A percentile compares a stretch with the other conserved stretches of the same genome.
Evolutionary conservation across 331 rosid species (phyloP).

Genomic region (Pyrus hybrid): DNA sequence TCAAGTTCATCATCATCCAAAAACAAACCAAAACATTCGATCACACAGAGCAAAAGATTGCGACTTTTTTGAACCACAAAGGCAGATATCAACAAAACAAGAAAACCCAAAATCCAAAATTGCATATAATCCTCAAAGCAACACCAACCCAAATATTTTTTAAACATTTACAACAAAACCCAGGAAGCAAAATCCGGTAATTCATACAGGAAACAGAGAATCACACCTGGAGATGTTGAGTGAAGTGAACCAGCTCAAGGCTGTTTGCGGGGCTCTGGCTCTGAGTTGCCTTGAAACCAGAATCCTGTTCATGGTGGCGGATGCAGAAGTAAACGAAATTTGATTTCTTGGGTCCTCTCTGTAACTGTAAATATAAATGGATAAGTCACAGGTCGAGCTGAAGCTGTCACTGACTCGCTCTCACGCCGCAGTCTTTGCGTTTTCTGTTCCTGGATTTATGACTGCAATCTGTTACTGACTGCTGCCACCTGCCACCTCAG

Average conservation of each 20-base stretch:
- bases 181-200: background rate
- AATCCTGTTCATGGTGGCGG: conserved; percentile 32
- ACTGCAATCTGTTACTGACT: background rate
- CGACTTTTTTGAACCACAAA: background rate
- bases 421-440: background rate
- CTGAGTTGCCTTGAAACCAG: conserved; percentile 20
- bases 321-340: background rate
- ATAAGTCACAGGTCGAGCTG: background rate
- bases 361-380: background rate
- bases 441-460: background rate
- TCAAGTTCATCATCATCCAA: background rate
- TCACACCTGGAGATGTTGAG: conserved; percentile 36
- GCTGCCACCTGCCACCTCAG: too few species aligned
- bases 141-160: background rate
- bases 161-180: background rate
- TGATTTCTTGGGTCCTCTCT: background rate
- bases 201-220: background rate
- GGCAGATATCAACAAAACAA: background rate
- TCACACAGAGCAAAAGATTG: background rate
- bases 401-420: background rate
- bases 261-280: conserved; percentile 13
- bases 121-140: background rate
- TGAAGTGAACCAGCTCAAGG: conserved; percentile 18
- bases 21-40: background rate
- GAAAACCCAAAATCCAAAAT: conserved; percentile 1